Percentiles rank a stretch among this genome's conserved stretches.
Evolutionary conservation across 2,329 filamentous ascomycete genomes (phyloP).

Genomic region (Ambrosiella beaveri): DNA sequence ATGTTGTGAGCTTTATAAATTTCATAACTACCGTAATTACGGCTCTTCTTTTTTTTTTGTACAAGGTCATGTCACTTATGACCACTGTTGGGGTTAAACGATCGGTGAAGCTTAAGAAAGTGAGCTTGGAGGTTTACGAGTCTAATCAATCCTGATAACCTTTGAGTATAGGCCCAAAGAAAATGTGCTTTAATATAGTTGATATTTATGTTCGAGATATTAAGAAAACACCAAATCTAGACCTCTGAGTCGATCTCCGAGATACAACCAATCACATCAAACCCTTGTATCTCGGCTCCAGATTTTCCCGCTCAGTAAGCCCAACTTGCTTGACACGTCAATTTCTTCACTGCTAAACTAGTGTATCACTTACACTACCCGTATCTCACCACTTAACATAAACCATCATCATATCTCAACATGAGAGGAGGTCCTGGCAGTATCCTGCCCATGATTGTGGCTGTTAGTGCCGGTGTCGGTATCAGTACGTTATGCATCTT

Average conservation of each 20-base stretch:
- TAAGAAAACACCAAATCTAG: too few species aligned
- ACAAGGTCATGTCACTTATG: too few species aligned
- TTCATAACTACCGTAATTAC: too few species aligned
- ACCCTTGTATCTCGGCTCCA: neutral
- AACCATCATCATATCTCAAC: neutral
- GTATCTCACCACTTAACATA: neutral
- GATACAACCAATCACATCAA: neutral
- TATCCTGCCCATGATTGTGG: constrained; percentile 10
- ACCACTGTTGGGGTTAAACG: too few species aligned
- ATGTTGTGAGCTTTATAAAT: too few species aligned
- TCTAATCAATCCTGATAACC: neutral
- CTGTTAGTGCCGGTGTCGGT: constrained; percentile 10
- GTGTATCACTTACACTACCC: too few species aligned
- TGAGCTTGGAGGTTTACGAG: neutral
- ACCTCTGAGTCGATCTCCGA: too few species aligned
- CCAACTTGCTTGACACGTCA: neutral
- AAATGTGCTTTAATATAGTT: too few species aligned
- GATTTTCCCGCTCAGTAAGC: neutral
- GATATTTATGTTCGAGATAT: too few species aligned
- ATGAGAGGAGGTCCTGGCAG: constrained; percentile 11
- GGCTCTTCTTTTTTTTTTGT: too few species aligned
- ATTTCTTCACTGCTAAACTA: too few species aligned
- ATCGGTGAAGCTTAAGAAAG: neutral
- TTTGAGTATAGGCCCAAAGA: too few species aligned
- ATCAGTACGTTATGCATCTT: constrained; percentile 6